These are phyloP conservation scores for Carex sylvatica DNA, from an alignment of 202 grass and related monocot genomes.

Conservation along the genomic window DNA sequence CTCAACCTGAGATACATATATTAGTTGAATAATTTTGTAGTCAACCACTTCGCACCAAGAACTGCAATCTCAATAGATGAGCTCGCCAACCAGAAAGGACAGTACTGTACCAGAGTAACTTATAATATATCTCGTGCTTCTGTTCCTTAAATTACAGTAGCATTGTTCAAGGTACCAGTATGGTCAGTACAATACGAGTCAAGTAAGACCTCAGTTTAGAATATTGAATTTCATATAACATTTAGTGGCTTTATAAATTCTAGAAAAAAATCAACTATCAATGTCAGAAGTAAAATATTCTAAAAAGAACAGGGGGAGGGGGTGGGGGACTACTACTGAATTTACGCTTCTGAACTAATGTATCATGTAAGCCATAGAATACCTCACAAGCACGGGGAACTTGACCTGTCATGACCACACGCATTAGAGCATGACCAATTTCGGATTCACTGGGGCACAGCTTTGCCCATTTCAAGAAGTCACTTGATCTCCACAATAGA, in stretches of 20 bases:
- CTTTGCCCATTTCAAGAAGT: slow-evolving; percentile 98
- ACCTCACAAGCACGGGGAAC: slow-evolving; percentile 97
- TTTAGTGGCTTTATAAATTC: background rate
- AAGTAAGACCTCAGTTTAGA: background rate
- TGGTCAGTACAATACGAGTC: background rate
- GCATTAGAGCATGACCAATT: slow-evolving; percentile 96
- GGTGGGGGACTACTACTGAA: background rate
- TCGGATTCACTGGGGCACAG: slow-evolving; percentile 84
- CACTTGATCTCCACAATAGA: slow-evolving; percentile 86
- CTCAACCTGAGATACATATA: slow-evolving; percentile 56
- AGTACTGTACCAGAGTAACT: background rate
- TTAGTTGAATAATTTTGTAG: background rate
- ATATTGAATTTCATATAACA: slow-evolving; percentile 2
- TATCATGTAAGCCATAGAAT: slow-evolving; percentile 20
- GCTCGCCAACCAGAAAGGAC: background rate
- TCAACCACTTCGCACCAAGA: background rate
- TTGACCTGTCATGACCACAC: slow-evolving; percentile 97
- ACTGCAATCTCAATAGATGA: slow-evolving; percentile 3
- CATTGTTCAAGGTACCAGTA: slow-evolving; percentile 1
- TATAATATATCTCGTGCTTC: background rate
- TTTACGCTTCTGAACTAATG: background rate
- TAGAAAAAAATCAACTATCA: background rate
- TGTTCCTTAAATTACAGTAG: background rate
- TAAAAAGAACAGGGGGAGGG: background rate
- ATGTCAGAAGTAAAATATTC: background rate